Conservation (phyloP, 2,329 filamentous ascomycete genomes). For the Eurotiales sp. region DNA sequence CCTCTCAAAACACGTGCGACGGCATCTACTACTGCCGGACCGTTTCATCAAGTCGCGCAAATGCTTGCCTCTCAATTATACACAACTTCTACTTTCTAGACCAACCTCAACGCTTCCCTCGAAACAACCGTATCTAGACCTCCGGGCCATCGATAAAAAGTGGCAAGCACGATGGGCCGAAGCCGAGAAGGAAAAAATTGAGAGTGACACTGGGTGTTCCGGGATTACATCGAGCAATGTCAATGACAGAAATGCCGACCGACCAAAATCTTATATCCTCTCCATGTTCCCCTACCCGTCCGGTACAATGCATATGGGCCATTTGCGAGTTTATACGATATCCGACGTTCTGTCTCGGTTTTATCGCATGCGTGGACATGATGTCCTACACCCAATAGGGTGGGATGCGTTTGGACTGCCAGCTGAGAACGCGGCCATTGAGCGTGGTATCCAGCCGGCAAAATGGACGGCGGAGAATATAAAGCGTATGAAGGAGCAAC, state of each 20-base stretch:
- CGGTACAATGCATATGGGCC: slow-evolving; percentile 78
- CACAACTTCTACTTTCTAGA: slow-evolving; percentile 7
- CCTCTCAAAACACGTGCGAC: not conserved
- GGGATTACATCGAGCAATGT: slow-evolving; percentile 5
- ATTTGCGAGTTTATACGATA: slow-evolving; percentile 85
- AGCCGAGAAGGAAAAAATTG: slow-evolving; percentile 11
- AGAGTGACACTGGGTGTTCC: not conserved
- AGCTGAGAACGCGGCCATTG: slow-evolving; percentile 86
- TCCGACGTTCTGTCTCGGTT: slow-evolving; percentile 80
- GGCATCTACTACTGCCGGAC: not conserved
- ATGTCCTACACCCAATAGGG: slow-evolving; percentile 84
- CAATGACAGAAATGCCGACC: slow-evolving; percentile 20
- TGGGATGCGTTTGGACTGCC: slow-evolving; percentile 93
- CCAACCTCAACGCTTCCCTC: slow-evolving; percentile 23
- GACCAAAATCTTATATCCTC: slow-evolving; percentile 62
- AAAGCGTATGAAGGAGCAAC: slow-evolving; percentile 75
- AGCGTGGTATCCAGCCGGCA: slow-evolving; percentile 71
- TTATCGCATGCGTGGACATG: slow-evolving; percentile 66
- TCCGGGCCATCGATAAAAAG: slow-evolving; percentile 49
- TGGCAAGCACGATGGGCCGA: slow-evolving; percentile 52
- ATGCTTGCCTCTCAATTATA: not conserved
- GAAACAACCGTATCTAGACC: slow-evolving; percentile 33
- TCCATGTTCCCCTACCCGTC: slow-evolving; percentile 95
- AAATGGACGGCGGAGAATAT: slow-evolving; percentile 81
- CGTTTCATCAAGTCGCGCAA: no score